Evolutionary conservation across 495 filamentous ascomycete genomes (phyloP).

Genomic region (Penicillium simplicissimum): DNA sequence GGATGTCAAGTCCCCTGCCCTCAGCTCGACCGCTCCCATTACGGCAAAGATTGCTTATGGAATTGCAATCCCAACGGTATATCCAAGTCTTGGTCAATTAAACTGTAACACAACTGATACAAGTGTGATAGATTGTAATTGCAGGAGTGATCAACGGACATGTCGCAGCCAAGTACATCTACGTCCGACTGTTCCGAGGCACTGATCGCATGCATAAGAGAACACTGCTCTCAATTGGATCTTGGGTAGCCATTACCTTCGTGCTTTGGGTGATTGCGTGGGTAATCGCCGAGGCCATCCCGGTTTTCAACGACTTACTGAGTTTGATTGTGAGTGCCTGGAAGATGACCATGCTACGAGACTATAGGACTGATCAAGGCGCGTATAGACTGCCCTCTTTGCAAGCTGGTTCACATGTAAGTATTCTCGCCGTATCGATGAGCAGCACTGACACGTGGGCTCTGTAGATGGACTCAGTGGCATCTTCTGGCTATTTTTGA

Average conservation of each 20-base stretch:
- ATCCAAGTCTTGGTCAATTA: neutral
- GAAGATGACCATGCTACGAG: neutral
- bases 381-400: constrained; percentile 40
- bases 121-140: neutral
- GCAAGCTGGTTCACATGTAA: constrained; percentile 45
- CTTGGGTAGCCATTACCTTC: constrained; percentile 10
- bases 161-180: constrained; percentile 8
- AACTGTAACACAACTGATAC: neutral
- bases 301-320: constrained; percentile 9
- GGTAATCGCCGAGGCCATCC: constrained; percentile 12
- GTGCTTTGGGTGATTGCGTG: constrained; percentile 10
- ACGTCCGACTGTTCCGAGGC: constrained; percentile 6
- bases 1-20: constrained; percentile 62
- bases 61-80: constrained; percentile 62
- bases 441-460: neutral
- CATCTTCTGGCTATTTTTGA: constrained; percentile 43
- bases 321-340: constrained; percentile 12
- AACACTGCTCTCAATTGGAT: neutral
- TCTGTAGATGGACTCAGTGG: constrained; percentile 35
- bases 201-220: constrained; percentile 7
- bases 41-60: constrained; percentile 66
- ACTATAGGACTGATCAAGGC: constrained; percentile 17
- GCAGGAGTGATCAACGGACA: constrained; percentile 11
- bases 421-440: neutral
- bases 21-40: constrained; percentile 56